Evolutionary conservation across 2,329 filamentous ascomycete genomes (phyloP).

Genomic region (Curvularia eragrostidis): DNA sequence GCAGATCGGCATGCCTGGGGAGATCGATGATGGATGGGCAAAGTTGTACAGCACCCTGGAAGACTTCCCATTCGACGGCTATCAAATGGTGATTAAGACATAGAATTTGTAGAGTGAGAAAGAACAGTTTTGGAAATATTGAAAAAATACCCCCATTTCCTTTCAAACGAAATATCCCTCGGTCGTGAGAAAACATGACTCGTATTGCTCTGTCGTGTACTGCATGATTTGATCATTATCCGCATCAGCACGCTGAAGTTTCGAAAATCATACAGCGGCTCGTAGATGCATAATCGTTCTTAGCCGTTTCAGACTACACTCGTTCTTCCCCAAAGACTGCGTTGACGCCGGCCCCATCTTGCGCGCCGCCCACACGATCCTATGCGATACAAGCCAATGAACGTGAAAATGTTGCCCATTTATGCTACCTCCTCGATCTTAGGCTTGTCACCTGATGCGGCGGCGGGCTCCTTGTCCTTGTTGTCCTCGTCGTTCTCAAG

Average conservation of each 20-base stretch:
- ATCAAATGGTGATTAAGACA: slow-evolving; percentile 57
- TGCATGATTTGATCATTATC: slow-evolving; percentile 22
- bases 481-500: slow-evolving; percentile 56
- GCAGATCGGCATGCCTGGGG: slow-evolving; percentile 58
- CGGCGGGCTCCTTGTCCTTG: slow-evolving; percentile 31
- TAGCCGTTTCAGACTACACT: slow-evolving; percentile 12
- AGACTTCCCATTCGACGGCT: slow-evolving; percentile 65
- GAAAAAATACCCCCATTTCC: background rate
- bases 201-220: slow-evolving; percentile 26
- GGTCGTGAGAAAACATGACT: slow-evolving; percentile 14
- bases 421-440: slow-evolving; percentile 58
- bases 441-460: slow-evolving; percentile 44
- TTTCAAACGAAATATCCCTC: background rate
- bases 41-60: slow-evolving; percentile 61
- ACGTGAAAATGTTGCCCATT: slow-evolving; percentile 20
- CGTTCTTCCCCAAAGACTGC: slow-evolving; percentile 10
- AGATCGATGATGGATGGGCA: slow-evolving; percentile 67
- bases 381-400: slow-evolving; percentile 20
- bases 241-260: slow-evolving; percentile 15
- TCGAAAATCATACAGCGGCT: slow-evolving; percentile 7
- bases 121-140: background rate
- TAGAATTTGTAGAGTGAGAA: background rate
- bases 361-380: slow-evolving; percentile 9
- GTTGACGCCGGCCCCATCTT: slow-evolving; percentile 15
- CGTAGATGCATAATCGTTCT: slow-evolving; percentile 4